Evolutionary conservation across 441 rosid genomes (phyloP).

Genomic region (Dalechampia spathulata): DNA sequence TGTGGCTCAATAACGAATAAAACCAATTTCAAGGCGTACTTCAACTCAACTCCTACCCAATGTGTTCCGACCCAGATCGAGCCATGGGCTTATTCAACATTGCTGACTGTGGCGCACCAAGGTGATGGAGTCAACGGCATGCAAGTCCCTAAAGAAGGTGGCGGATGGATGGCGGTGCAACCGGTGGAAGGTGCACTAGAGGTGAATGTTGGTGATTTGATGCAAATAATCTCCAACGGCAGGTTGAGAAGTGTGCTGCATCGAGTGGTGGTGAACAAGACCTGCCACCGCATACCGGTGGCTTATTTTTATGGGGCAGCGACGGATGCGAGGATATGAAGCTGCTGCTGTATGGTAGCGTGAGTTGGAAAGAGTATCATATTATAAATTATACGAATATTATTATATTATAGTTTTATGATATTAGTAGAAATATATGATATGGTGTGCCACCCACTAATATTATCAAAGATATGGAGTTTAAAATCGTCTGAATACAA

Average conservation of each 20-base stretch:
- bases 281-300: slow-evolving; percentile 31
- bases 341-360: slow-evolving; percentile 35
- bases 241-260: slow-evolving; percentile 38
- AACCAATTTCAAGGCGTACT: slow-evolving; percentile 27
- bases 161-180: slow-evolving; percentile 46
- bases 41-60: slow-evolving; percentile 59
- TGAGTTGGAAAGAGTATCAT: slow-evolving; percentile 61
- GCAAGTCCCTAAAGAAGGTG: slow-evolving; percentile 30
- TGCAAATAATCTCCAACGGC: slow-evolving; percentile 52
- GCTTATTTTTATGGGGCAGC: slow-evolving; percentile 62
- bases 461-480: no score
- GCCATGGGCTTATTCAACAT: slow-evolving; percentile 58
- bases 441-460: no score
- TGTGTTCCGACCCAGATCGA: slow-evolving; percentile 47
- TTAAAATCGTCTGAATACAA: no score
- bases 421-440: no score
- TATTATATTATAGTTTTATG: no score
- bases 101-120: slow-evolving; percentile 45
- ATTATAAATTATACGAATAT: no score
- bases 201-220: slow-evolving; percentile 52
- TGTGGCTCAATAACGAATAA: slow-evolving; percentile 23
- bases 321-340: slow-evolving; percentile 27
- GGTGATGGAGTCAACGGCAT: slow-evolving; percentile 38
- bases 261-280: slow-evolving; percentile 45
- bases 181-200: slow-evolving; percentile 39